Percentiles rank a stretch among this genome's conserved stretches.
These are phyloP conservation scores for Penicillium crystallinum DNA, from an alignment of 495 filamentous ascomycete species.

Conservation along the genomic window DNA sequence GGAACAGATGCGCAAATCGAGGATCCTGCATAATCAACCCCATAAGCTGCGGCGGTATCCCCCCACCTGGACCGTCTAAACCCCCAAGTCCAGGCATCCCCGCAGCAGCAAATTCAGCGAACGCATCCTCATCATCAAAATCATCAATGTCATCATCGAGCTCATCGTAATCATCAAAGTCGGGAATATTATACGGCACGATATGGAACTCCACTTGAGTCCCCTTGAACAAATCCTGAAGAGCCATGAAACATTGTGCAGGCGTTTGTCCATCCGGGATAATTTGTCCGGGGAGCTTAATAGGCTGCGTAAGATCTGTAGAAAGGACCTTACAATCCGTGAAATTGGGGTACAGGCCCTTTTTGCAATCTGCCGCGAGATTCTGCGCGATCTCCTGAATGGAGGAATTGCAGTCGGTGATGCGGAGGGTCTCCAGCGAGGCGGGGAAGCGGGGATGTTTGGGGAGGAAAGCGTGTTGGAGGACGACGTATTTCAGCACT, in stretches of 20 bases:
- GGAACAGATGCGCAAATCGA: conserved; percentile 7
- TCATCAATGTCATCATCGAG: not conserved
- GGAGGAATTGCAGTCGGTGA: conserved; percentile 25
- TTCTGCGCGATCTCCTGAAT: conserved; percentile 13
- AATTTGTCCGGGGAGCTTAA: conserved; percentile 17
- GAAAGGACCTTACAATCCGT: conserved; percentile 10
- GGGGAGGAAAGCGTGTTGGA: conserved; percentile 20
- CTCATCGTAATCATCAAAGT: not conserved
- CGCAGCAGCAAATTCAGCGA: too few relatives aligned
- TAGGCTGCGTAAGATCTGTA: conserved; percentile 17
- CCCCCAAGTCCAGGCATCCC: too few relatives aligned
- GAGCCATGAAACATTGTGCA: conserved; percentile 13
- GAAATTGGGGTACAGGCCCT: conserved; percentile 17
- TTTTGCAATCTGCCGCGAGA: conserved; percentile 18
- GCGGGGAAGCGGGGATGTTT: conserved; percentile 18
- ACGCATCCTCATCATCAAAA: conserved; percentile 1
- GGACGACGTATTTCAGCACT: conserved; percentile 13
- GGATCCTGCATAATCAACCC: conserved; percentile 5
- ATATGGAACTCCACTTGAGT: conserved; percentile 21
- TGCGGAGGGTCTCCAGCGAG: conserved; percentile 10
- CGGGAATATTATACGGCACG: conserved; percentile 4
- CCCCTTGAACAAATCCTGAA: conserved; percentile 17
- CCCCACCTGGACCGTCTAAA: not conserved
- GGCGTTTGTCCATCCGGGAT: conserved; percentile 21
- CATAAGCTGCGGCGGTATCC: conserved; percentile 6